These are phyloP conservation scores for Juncus effusus DNA, from an alignment of 176 grass and related monocot species.

Conservation along the genomic window DNA sequence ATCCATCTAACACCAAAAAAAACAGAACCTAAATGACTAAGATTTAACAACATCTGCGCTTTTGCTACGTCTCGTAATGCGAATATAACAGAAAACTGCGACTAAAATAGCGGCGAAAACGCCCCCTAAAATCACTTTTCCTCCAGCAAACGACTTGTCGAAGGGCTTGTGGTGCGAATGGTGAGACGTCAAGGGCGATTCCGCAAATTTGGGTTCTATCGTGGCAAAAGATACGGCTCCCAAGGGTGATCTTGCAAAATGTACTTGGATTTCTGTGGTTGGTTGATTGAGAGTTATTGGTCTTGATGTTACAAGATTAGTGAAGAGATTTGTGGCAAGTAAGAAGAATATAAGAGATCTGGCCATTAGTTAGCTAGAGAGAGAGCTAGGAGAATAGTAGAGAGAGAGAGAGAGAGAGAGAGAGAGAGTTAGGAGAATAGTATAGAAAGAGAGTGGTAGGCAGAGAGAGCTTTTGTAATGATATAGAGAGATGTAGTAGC, in stretches of 20 bases:
- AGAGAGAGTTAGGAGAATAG: conserved; percentile 16
- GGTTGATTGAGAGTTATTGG: conserved; percentile 24
- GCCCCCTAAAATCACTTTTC: conserved; percentile 62
- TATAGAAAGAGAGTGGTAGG: conserved; percentile 8
- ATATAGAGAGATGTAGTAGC: conserved; percentile 9
- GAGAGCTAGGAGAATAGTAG: background rate
- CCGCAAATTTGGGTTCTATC: conserved; percentile 39
- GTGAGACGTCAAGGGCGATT: conserved; percentile 35
- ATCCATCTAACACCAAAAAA: conserved; percentile 18
- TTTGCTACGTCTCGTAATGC: conserved; percentile 63
- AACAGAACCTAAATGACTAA: conserved; percentile 9
- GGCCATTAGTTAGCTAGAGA: conserved; percentile 37
- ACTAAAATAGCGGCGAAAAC: conserved; percentile 49
- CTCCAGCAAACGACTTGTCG: conserved; percentile 61
- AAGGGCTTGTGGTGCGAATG: conserved; percentile 39
- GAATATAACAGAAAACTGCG: conserved; percentile 71
- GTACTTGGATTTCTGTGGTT: background rate
- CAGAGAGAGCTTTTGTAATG: conserved; percentile 9
- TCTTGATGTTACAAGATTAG: conserved; percentile 42
- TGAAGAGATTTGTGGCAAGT: conserved; percentile 37
- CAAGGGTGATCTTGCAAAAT: background rate
- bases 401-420: conserved; percentile 9
- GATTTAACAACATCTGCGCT: conserved; percentile 44
- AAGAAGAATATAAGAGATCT: conserved; percentile 45
- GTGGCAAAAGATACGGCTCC: background rate